phyloP scores from a whole-genome alignment of 331 rosid genomes.

The Telfairia occidentalis region DNA sequence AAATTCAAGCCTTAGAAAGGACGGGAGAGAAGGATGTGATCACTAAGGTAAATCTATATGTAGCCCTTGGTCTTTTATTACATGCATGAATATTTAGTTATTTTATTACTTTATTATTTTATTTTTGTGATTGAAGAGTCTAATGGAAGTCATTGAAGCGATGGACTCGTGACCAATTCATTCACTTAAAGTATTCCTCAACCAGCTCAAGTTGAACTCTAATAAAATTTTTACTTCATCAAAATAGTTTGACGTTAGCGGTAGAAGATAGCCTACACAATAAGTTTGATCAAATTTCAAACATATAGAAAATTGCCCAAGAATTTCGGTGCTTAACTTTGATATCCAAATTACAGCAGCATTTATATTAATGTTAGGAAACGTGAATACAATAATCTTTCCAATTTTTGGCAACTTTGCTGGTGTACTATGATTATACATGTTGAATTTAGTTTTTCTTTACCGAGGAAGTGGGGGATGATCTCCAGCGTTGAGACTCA shows the following conservation, averaged over 20 bases:
- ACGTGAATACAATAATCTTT: not conserved
- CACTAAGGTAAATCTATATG: constrained; percentile 31
- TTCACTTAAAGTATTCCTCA: not conserved
- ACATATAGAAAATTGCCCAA: not conserved
- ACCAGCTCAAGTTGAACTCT: not conserved
- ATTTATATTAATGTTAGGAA: not conserved
- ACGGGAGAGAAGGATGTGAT: constrained; percentile 54
- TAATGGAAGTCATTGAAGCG: not conserved
- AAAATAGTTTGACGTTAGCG: not conserved
- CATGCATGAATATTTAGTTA: not conserved
- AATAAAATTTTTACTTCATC: not conserved
- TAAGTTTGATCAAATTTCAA: too few relatives aligned
- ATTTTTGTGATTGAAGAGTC: not conserved
- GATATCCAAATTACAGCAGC: not conserved
- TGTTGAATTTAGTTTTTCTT: not conserved
- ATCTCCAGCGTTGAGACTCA: not conserved
- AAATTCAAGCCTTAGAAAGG: constrained; percentile 73
- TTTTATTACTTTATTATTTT: not conserved
- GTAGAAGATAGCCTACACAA: not conserved
- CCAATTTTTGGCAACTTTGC: not conserved
- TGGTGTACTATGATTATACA: not conserved
- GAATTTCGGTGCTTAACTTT: not conserved
- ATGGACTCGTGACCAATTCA: not conserved
- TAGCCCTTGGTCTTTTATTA: not conserved
- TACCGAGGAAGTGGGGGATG: not conserved